Conservation (phyloP, 768 basidiomycete genomes). For the Trametes coccinea region DNA sequence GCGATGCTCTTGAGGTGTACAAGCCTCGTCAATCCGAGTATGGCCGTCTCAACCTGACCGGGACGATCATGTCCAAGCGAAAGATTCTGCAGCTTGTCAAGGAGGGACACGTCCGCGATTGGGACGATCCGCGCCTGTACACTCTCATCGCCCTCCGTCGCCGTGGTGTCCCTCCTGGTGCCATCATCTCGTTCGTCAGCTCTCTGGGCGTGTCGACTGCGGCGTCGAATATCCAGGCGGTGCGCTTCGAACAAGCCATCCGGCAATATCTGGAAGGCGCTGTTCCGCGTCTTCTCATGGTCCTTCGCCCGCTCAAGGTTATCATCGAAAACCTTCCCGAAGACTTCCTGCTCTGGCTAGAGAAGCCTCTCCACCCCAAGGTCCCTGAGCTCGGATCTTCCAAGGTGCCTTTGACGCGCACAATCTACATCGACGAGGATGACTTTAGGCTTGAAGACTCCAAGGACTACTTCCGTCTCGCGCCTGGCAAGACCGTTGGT, state of each 20-base stretch:
- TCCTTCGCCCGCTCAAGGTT: slow-evolving; percentile 86
- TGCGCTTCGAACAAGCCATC: slow-evolving; percentile 87
- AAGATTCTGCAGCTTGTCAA: slow-evolving; percentile 90
- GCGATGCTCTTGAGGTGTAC: slow-evolving; percentile 96
- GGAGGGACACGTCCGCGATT: slow-evolving; percentile 80
- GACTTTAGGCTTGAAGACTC: slow-evolving; percentile 93
- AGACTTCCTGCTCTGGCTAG: slow-evolving; percentile 78
- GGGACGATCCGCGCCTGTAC: slow-evolving; percentile 98
- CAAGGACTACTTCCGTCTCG: slow-evolving; percentile 95
- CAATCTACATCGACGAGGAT: slow-evolving; percentile 87
- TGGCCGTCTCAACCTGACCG: slow-evolving; percentile 88
- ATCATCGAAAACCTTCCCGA: slow-evolving; percentile 89
- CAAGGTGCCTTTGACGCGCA: slow-evolving; percentile 81
- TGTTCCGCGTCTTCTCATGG: slow-evolving; percentile 89
- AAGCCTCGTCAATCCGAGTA: slow-evolving; percentile 97
- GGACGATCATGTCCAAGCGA: slow-evolving; percentile 95
- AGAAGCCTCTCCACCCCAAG: slow-evolving; percentile 94
- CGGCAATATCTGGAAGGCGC: slow-evolving; percentile 87
- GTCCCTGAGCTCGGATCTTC: slow-evolving; percentile 83
- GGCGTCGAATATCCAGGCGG: slow-evolving; percentile 78
- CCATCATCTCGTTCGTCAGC: slow-evolving; percentile 91
- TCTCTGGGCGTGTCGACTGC: slow-evolving; percentile 91
- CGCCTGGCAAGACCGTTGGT: slow-evolving; percentile 96
- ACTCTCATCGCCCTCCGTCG: slow-evolving; percentile 94
- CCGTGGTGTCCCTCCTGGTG: slow-evolving; percentile 95